Evolutionary conservation across 257 asterid genomes (phyloP).

Genomic region (Salvia miltiorrhiza): DNA sequence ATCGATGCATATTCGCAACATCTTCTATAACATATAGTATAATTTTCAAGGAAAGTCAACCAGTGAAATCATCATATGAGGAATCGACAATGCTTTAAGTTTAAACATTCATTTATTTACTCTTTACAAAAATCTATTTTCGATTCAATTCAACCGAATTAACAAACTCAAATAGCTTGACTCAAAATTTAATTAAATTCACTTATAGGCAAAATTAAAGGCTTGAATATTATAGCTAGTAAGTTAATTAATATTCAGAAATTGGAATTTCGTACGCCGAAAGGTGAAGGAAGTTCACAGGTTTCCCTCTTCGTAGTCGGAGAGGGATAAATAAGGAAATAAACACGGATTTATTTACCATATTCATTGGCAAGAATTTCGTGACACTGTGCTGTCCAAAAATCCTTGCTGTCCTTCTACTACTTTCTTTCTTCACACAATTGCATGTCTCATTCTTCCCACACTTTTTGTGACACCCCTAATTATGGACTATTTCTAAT

Average conservation of each 20-base stretch:
- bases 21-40: not conserved
- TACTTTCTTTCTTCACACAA: slow-evolving; percentile 21
- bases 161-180: no score
- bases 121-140: not conserved
- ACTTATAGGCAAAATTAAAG: not conserved
- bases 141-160: no score
- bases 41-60: not conserved
- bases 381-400: slow-evolving; percentile 46
- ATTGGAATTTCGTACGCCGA: slow-evolving; percentile 29
- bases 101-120: not conserved
- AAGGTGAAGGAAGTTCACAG: slow-evolving; percentile 52
- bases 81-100: not conserved
- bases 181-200: not conserved
- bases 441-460: slow-evolving; percentile 10
- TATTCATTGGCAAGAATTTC: slow-evolving; percentile 50
- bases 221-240: no score
- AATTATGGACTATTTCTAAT: not conserved
- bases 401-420: slow-evolving; percentile 21
- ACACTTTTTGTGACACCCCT: slow-evolving; percentile 29
- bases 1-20: not conserved
- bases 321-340: slow-evolving; percentile 24
- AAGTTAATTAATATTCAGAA: not conserved
- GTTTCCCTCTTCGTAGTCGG: slow-evolving; percentile 38
- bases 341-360: slow-evolving; percentile 18
- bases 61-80: not conserved